Conservation (phyloP, 2,329 filamentous ascomycete species). For the Aspergillus novoparasiticus region DNA sequence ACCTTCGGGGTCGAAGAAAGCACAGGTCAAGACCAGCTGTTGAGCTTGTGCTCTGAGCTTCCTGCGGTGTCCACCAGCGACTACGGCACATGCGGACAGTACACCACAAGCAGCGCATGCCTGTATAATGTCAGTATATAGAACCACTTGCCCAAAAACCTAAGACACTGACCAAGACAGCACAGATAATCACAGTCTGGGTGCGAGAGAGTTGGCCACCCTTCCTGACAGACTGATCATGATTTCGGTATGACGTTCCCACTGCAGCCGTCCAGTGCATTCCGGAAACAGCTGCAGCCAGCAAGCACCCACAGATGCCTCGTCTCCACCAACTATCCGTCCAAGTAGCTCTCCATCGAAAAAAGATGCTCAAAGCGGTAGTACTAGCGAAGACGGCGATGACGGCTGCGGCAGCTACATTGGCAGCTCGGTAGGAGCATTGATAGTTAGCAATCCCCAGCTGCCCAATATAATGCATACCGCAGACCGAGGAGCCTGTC, state of each 20-base stretch:
- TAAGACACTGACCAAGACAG: slow-evolving; percentile 61
- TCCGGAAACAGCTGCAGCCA: slow-evolving; percentile 75
- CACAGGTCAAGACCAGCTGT: slow-evolving; percentile 56
- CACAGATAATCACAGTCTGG: slow-evolving; percentile 72
- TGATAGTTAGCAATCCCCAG: slow-evolving; percentile 77
- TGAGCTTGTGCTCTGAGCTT: slow-evolving; percentile 62
- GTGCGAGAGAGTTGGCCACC: slow-evolving; percentile 57
- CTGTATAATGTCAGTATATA: slow-evolving; percentile 39
- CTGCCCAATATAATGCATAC: slow-evolving; percentile 89
- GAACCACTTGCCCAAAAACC: neutral
- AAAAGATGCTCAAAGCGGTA: slow-evolving; percentile 73
- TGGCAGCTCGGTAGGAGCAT: slow-evolving; percentile 61
- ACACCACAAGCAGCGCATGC: slow-evolving; percentile 64
- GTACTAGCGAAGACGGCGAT: slow-evolving; percentile 75
- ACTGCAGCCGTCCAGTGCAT: slow-evolving; percentile 85
- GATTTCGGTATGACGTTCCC: slow-evolving; percentile 68
- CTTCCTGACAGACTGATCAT: slow-evolving; percentile 45
- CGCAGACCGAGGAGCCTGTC: slow-evolving; percentile 74
- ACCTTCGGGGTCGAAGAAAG: slow-evolving; percentile 47
- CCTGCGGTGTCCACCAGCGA: slow-evolving; percentile 56
- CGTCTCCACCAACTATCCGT: slow-evolving; percentile 78
- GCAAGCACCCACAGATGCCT: slow-evolving; percentile 63
- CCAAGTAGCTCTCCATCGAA: slow-evolving; percentile 75
- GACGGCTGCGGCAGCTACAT: slow-evolving; percentile 68
- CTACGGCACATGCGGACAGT: slow-evolving; percentile 58